phyloP scores from a whole-genome alignment of 1,284 basidiomycete genomes.

The Austropuccinia psidii region DNA sequence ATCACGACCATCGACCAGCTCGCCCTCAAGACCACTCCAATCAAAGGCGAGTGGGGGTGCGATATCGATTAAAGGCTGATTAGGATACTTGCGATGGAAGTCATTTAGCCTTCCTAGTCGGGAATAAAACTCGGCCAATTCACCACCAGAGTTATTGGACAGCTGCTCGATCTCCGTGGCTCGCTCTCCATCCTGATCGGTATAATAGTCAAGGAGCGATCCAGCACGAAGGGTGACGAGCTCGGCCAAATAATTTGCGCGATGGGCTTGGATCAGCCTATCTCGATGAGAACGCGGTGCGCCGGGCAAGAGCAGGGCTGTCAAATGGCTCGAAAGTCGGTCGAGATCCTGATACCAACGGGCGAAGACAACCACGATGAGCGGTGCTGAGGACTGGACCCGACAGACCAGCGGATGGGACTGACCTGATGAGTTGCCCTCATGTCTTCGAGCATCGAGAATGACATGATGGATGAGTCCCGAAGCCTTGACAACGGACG shows the following conservation, averaged over 20 bases:
- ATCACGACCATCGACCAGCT: constrained; percentile 59
- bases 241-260: constrained; percentile 16
- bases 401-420: not conserved
- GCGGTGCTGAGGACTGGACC: too few relatives aligned
- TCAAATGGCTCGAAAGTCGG: constrained; percentile 20
- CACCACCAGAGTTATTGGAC: constrained; percentile 50
- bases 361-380: not conserved
- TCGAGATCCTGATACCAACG: constrained; percentile 19
- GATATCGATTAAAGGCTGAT: constrained; percentile 60
- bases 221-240: constrained; percentile 13
- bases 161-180: constrained; percentile 24
- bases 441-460: constrained; percentile 24
- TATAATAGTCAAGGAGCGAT: constrained; percentile 13
- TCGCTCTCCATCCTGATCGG: constrained; percentile 23
- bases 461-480: constrained; percentile 23
- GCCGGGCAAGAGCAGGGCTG: constrained; percentile 13
- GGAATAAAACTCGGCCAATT: constrained; percentile 86
- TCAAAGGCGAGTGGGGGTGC: constrained; percentile 51
- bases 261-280: constrained; percentile 25
- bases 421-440: constrained; percentile 30
- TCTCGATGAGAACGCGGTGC: constrained; percentile 20
- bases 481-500: too few relatives aligned
- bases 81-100: constrained; percentile 90
- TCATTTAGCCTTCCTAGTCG: constrained; percentile 89
- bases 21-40: constrained; percentile 60